These are phyloP conservation scores for Laburnicola sp. DNA, from an alignment of 2,329 filamentous ascomycete genomes.

Conservation along the genomic window DNA sequence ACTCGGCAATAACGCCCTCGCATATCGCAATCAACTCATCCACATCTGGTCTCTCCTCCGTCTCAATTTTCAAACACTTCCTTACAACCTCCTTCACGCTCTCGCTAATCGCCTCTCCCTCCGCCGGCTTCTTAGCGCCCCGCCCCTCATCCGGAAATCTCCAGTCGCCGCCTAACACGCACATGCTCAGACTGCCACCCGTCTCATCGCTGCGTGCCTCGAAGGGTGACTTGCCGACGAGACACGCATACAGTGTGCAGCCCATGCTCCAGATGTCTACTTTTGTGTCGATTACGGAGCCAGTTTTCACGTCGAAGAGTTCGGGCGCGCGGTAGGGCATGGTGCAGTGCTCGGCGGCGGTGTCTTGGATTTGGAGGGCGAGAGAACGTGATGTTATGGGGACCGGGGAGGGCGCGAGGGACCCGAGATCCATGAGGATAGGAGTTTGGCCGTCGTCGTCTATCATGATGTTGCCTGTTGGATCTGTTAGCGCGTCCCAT, in stretches of 20 bases:
- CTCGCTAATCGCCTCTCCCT: slow-evolving; percentile 69
- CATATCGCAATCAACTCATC: slow-evolving; percentile 79
- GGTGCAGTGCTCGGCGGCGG: slow-evolving; percentile 91
- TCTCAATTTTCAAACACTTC: slow-evolving; percentile 83
- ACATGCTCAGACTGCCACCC: slow-evolving; percentile 88
- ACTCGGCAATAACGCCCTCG: slow-evolving; percentile 68
- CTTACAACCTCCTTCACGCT: slow-evolving; percentile 84
- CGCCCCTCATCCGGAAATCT: slow-evolving; percentile 85
- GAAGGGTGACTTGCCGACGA: slow-evolving; percentile 95
- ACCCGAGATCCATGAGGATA: slow-evolving; percentile 97
- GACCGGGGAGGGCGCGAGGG: slow-evolving; percentile 81
- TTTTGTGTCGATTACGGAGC: slow-evolving; percentile 88
- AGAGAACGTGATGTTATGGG: slow-evolving; percentile 87
- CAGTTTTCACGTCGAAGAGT: slow-evolving; percentile 96
- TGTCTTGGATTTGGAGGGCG: slow-evolving; percentile 90
- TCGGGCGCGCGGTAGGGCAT: slow-evolving; percentile 99
- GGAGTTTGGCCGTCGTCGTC: slow-evolving; percentile 84
- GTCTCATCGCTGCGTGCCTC: slow-evolving; percentile 96
- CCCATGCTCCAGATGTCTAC: slow-evolving; percentile 98
- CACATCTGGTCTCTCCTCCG: slow-evolving; percentile 83
- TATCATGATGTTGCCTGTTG: slow-evolving; percentile 90
- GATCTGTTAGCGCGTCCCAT: slow-evolving; percentile 13
- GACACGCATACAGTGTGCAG: slow-evolving; percentile 95
- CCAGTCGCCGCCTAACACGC: slow-evolving; percentile 93
- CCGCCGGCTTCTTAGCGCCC: slow-evolving; percentile 58